Evolutionary conservation across 2,329 filamentous ascomycete species (phyloP), one percentile per base, ranked within the genome.

Genomic region (Exserohilum rostratum): DNA sequence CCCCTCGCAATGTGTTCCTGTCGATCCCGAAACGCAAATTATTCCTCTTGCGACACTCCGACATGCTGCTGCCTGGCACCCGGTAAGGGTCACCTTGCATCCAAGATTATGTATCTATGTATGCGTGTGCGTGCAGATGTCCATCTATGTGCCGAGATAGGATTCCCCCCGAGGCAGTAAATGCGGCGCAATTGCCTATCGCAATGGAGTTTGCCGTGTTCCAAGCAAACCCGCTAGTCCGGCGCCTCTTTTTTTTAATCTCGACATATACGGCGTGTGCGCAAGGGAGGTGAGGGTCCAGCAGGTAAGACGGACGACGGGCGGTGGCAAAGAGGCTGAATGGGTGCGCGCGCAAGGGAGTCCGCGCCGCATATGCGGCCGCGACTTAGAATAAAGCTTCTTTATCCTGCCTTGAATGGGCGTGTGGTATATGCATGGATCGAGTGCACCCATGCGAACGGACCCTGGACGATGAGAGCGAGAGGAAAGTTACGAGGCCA

Each of bases 161-260:
- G n/a, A n/a, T n/a, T n/a, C n/a, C n/a, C n/a, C n/a, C n/a, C n/a
- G n/a, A 35, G 9, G 34, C 20, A 15, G 27, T 38, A 29, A 37
- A 34, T 13, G 40, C 49, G 17, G 39, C 39, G 42, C 22, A 4
- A 25, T 49, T 51, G 40, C 35, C 46, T 43, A 55, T 46, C 40
- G 22, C 22, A 50, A 55, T 56, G 43, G 53, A 51, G 38, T 27
- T 50, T 50, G 20, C 57, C 46, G 38, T 56, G 53, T 48, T 51
- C 55, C 43, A n/a, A n/a, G n/a, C n/a, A n/a, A n/a, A n/a, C n/a
- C n/a, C n/a, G n/a, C n/a, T 47, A 50, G 45, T 46, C 55, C 45
- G 29, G 59, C 62, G 62, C 61, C 59, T 59, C 59, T 57, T 33
- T 65, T 59, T 57, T 57, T 33, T 65, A 59, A 62, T 63, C 52